phyloP scores from a whole-genome alignment of 1,284 basidiomycete species.

The Cryptococcus floricola region DNA sequence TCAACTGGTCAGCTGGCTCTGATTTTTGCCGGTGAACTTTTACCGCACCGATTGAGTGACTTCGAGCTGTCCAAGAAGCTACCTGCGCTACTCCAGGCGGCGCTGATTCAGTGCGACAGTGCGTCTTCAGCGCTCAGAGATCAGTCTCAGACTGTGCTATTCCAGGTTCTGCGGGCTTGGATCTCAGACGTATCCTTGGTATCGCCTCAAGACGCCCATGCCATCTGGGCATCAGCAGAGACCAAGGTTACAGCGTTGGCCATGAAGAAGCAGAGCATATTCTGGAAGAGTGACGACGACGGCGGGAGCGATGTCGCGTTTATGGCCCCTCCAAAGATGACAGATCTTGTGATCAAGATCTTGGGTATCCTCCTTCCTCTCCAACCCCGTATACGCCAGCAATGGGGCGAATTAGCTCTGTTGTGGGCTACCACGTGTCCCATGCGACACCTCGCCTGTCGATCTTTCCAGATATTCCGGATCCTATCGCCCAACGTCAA shows the following conservation, averaged over 20 bases:
- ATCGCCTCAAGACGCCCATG: constrained; percentile 20
- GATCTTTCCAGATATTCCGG: constrained; percentile 86
- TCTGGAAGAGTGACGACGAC: constrained; percentile 71
- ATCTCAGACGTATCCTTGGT: constrained; percentile 50
- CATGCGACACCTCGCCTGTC: constrained; percentile 78
- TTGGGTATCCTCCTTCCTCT: constrained; percentile 67
- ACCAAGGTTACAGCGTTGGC: constrained; percentile 58
- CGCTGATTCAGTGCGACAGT: constrained; percentile 81
- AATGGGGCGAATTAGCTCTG: constrained; percentile 77
- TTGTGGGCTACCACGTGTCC: constrained; percentile 83
- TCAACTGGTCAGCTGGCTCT: constrained; percentile 83
- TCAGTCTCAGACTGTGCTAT: constrained; percentile 68
- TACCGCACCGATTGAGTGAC: constrained; percentile 74
- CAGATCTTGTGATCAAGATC: constrained; percentile 62
- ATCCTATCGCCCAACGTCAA: constrained; percentile 71
- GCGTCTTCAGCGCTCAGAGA: constrained; percentile 64
- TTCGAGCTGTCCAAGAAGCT: constrained; percentile 59
- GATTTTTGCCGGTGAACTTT: constrained; percentile 76
- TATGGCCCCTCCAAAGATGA: constrained; percentile 62
- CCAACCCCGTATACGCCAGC: constrained; percentile 62
- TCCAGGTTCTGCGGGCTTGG: constrained; percentile 76
- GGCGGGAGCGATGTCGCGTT: constrained; percentile 36
- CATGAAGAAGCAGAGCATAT: constrained; percentile 51
- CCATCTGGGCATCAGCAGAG: constrained; percentile 37
- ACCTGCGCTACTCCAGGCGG: constrained; percentile 70